These are phyloP conservation scores for Pelargonium nanum DNA, from an alignment of 345 rosid species.

Conservation along the genomic window DNA sequence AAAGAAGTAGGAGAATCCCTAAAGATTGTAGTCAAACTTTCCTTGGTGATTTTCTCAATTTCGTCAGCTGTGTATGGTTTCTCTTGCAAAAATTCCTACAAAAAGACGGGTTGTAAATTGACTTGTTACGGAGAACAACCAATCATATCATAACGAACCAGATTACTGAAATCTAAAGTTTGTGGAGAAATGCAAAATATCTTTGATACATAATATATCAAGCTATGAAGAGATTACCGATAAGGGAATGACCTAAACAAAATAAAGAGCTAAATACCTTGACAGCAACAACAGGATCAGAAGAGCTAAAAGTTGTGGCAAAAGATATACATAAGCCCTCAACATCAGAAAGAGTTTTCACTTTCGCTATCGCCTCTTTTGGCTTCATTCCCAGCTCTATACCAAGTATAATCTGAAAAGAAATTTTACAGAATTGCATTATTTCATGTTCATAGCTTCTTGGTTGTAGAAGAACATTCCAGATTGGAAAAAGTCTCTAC, in stretches of 20 bases:
- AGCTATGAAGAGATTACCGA: no score
- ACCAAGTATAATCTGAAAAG: conserved; percentile 65
- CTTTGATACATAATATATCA: no score
- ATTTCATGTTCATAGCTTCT: no score
- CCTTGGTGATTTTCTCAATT: conserved; percentile 48
- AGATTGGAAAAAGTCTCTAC: not conserved
- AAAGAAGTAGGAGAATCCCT: conserved; percentile 55
- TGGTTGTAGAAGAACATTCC: no score
- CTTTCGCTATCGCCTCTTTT: conserved; percentile 54
- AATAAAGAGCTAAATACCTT: conserved; percentile 37
- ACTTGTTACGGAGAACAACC: not conserved
- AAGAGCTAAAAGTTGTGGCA: conserved; percentile 39
- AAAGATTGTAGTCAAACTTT: conserved; percentile 49
- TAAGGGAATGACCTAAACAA: not conserved
- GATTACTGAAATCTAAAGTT: not conserved
- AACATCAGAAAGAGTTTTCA: conserved; percentile 86
- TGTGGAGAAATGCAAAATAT: no score
- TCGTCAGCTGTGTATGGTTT: conserved; percentile 74
- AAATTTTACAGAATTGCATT: not conserved
- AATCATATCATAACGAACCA: not conserved
- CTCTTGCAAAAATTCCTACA: conserved; percentile 63
- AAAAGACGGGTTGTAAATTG: not conserved
- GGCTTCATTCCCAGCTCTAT: conserved; percentile 82
- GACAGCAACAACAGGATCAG: conserved; percentile 80
- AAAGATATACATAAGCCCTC: conserved; percentile 75